phyloP scores from a whole-genome alignment of 2,329 filamentous ascomycete genomes.

The Fusarium papillatum region DNA sequence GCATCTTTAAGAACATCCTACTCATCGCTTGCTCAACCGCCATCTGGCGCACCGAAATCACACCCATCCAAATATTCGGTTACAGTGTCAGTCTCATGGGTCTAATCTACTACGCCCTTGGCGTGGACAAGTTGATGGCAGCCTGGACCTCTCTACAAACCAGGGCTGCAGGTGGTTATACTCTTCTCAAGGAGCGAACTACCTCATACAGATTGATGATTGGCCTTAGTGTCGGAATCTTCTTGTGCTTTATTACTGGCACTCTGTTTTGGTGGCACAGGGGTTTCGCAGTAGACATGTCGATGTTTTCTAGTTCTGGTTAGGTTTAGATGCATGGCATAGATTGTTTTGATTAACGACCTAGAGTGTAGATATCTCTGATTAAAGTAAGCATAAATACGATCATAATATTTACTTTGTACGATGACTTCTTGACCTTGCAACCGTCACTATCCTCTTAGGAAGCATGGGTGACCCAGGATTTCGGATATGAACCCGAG shows the following conservation, averaged over 20 bases:
- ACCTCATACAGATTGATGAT: neutral
- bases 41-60: constrained; percentile 19
- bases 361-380: neutral
- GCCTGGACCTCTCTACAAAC: neutral
- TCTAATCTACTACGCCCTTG: neutral
- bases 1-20: constrained; percentile 18
- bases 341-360: neutral
- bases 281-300: neutral
- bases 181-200: neutral
- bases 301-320: neutral
- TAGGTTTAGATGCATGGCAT: neutral
- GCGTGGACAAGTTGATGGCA: neutral
- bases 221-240: neutral
- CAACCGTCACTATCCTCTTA: too few species aligned
- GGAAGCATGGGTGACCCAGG: too few species aligned
- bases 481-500: too few species aligned
- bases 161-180: neutral
- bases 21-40: constrained; percentile 2
- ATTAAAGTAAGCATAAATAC: neutral
- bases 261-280: neutral
- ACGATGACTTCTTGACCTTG: too few species aligned
- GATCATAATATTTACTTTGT: neutral
- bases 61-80: neutral
- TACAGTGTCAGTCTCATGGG: constrained; percentile 9
- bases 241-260: neutral